phyloP scores from a whole-genome alignment of 2,329 filamentous ascomycete genomes.

The Trichothecium roseum region DNA sequence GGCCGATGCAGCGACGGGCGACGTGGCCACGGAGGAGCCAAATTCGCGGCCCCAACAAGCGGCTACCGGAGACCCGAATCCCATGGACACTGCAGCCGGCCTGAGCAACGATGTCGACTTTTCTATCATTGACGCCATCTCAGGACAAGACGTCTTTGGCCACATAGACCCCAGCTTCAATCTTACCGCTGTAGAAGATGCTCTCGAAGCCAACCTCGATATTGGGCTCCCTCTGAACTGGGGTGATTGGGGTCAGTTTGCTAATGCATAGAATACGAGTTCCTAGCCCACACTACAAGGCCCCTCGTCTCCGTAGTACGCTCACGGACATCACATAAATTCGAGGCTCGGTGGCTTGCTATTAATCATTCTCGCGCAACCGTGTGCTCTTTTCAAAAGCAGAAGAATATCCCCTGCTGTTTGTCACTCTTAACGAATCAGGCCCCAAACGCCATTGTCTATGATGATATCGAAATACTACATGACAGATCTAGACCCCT shows the following conservation, averaged over 20 bases:
- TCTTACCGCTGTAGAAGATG: slow-evolving; percentile 41
- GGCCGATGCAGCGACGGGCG: slow-evolving; percentile 5
- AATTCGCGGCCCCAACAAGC: slow-evolving; percentile 2
- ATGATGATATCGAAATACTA: not conserved
- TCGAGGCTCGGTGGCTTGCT: too few relatives aligned
- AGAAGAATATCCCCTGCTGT: not conserved
- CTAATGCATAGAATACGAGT: slow-evolving; percentile 3
- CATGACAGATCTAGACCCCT: not conserved
- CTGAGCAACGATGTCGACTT: slow-evolving; percentile 28
- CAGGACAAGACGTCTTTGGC: slow-evolving; percentile 42
- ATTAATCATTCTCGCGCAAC: too few relatives aligned
- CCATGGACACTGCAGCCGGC: slow-evolving; percentile 15
- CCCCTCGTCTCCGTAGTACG: too few relatives aligned
- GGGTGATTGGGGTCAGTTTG: slow-evolving; percentile 31
- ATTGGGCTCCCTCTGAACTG: slow-evolving; percentile 43
- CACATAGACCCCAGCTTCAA: slow-evolving; percentile 46
- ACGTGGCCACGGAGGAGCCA: not conserved
- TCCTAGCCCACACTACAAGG: not conserved
- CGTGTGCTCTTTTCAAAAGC: too few relatives aligned
- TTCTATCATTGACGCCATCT: slow-evolving; percentile 29
- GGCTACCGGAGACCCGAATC: slow-evolving; percentile 12
- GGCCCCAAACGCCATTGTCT: not conserved
- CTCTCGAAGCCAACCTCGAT: slow-evolving; percentile 42
- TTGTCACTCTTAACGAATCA: not conserved
- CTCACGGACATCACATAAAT: too few relatives aligned